Conservation (phyloP, 2,329 filamentous ascomycete species). For the Paecilomyces formosus region DNA sequence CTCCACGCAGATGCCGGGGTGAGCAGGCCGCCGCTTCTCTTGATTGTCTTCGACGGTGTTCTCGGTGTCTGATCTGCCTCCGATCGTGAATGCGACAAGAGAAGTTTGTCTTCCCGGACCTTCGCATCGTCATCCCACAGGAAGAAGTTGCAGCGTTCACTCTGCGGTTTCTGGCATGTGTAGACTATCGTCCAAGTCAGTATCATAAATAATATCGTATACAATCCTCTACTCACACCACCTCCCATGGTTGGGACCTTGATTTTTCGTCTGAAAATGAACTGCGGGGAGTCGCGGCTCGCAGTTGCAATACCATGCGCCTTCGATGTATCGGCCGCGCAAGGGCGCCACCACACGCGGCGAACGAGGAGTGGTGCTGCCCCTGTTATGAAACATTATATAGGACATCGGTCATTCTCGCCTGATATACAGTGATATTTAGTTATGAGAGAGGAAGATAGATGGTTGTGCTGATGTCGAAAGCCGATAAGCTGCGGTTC, state of each 20-base stretch:
- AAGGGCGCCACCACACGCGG: conserved; percentile 11
- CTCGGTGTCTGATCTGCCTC: conserved; percentile 28
- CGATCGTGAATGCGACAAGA: conserved; percentile 43
- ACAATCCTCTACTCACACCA: conserved; percentile 37
- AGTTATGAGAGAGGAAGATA: not conserved
- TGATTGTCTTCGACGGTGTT: conserved; percentile 15
- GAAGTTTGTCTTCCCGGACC: conserved; percentile 42
- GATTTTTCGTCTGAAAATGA: conserved; percentile 52
- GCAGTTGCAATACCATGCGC: conserved; percentile 51
- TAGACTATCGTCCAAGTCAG: conserved; percentile 36
- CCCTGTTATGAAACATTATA: conserved; percentile 19
- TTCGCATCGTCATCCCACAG: conserved; percentile 55
- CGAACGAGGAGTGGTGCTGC: conserved; percentile 12
- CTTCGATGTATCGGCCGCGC: conserved; percentile 35
- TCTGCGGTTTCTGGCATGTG: conserved; percentile 46
- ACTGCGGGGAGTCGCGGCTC: conserved; percentile 45
- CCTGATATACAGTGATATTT: not conserved
- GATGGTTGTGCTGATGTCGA: not conserved
- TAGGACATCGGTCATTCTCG: not conserved
- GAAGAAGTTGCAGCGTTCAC: conserved; percentile 51
- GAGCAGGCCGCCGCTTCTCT: conserved; percentile 15
- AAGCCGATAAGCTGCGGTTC: not conserved
- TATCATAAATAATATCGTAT: not conserved
- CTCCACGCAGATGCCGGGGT: conserved; percentile 27
- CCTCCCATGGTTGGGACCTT: conserved; percentile 47